Conservation (phyloP, 345 rosid genomes). For the Gossypium mustelinum region DNA sequence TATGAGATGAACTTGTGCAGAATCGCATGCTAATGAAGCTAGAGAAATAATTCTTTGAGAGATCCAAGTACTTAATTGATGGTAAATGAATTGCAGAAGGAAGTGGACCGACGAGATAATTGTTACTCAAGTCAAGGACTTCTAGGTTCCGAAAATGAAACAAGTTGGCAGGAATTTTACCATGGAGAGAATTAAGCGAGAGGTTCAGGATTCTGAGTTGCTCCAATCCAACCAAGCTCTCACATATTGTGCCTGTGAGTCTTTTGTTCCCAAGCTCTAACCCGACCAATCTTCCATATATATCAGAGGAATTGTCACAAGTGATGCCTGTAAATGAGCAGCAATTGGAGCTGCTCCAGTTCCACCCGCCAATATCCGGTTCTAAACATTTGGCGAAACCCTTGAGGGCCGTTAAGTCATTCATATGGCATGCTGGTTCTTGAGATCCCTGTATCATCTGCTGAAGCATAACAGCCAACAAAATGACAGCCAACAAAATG, state of each 20-base stretch:
- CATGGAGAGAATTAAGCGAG: constrained; percentile 23
- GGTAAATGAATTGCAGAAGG: constrained; percentile 8
- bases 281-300: constrained; percentile 20
- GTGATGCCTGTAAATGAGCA: constrained; percentile 26
- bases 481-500: neutral
- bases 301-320: constrained; percentile 18
- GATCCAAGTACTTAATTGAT: constrained; percentile 19
- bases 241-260: constrained; percentile 21
- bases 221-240: constrained; percentile 21
- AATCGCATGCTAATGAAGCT: constrained; percentile 17
- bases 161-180: constrained; percentile 15
- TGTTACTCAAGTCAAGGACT: constrained; percentile 29
- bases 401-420: constrained; percentile 16
- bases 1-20: constrained; percentile 17
- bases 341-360: constrained; percentile 13
- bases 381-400: constrained; percentile 15
- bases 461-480: constrained; percentile 6
- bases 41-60: constrained; percentile 22
- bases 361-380: constrained; percentile 19
- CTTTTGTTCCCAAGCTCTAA: constrained; percentile 22
- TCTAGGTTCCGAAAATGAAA: constrained; percentile 25
- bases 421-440: constrained; percentile 12
- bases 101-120: constrained; percentile 17
- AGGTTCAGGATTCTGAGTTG: constrained; percentile 29
- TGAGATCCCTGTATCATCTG: constrained; percentile 13